Evolutionary conservation across 768 basidiomycete genomes (phyloP), one percentile per base, ranked within the genome.

Genomic region (Russula brevipes): DNA sequence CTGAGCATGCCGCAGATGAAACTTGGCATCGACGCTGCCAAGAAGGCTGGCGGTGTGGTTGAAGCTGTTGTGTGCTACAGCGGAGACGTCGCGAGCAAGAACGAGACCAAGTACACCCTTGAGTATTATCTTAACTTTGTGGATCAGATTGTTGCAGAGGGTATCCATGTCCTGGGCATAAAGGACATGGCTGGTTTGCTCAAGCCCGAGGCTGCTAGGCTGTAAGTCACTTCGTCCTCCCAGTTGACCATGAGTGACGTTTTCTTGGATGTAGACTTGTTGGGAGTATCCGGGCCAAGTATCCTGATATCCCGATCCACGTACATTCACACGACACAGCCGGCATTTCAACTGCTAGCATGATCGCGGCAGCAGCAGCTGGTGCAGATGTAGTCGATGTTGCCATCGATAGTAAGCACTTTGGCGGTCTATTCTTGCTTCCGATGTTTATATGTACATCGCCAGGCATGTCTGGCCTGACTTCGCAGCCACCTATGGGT

Each of bases 321-420:
- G 96, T 99, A 42, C 97, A 99, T 79, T 98, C 97, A 12, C 97
- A 99, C 76, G 97, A 99, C 76, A 99, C 97, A 35, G 97, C 97
- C 56, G 97, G 97, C 76, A 98, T 99, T 70, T 91, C 97, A 35
- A 81, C 92, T 53, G 93, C 96, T n/a, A 94, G 89, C 71, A 98
- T 98, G 97, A 76, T 99, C 64, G 97, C 97, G 4, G 85, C 85
- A 30, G 97, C 97, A 3, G 87, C 88, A 10, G 97, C 97, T n/a
- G 97, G 97, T 67, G 97, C 97, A 50, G 97, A 99, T 73, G 86
- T 99, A 14, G 87, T 99, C 52, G 97, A 99, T 70, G 94, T 98
- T 58, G 97, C 97, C 46, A 98, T 99, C 72, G 97, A 99, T 76
- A 96, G 94, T 94, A 67, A 73, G 92, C 75, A 1, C 12, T 46